A percentile compares a stretch with the other conserved stretches of the same genome.
Evolutionary conservation across 495 filamentous ascomycete species (phyloP).

Genomic region (Halenospora varia): DNA sequence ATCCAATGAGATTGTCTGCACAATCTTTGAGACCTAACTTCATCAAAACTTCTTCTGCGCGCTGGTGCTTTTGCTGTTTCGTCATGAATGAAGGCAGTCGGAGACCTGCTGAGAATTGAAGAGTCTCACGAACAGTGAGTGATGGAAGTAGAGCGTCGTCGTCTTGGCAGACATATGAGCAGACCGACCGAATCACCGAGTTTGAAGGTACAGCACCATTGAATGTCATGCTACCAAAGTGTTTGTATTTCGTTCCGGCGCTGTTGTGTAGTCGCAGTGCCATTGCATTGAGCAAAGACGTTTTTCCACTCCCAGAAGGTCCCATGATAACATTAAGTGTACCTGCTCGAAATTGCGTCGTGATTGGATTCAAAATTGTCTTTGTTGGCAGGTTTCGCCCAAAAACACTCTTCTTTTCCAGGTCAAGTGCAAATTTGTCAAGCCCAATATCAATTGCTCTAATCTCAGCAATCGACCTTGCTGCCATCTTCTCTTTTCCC

Average conservation of each 20-base stretch:
- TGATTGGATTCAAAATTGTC: constrained; percentile 61
- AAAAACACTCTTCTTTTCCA: constrained; percentile 52
- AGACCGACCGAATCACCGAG: constrained; percentile 61
- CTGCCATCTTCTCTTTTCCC: constrained; percentile 57
- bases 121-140: constrained; percentile 70
- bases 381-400: constrained; percentile 43
- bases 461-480: constrained; percentile 44
- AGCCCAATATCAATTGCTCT: constrained; percentile 56
- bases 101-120: constrained; percentile 63
- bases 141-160: constrained; percentile 69
- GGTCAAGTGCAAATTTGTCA: constrained; percentile 53
- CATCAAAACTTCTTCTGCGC: constrained; percentile 64
- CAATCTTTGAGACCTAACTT: constrained; percentile 77
- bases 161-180: constrained; percentile 73
- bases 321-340: constrained; percentile 74
- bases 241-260: constrained; percentile 46
- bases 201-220: constrained; percentile 63
- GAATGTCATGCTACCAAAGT: constrained; percentile 57
- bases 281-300: constrained; percentile 65
- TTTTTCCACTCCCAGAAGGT: constrained; percentile 71
- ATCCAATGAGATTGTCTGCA: constrained; percentile 68
- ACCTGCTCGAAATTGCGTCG: constrained; percentile 56
- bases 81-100: constrained; percentile 66
- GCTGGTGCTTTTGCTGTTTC: constrained; percentile 54
- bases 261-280: constrained; percentile 57